Conservation (phyloP, 176 grass and related monocot species). For the Oryza punctata region DNA sequence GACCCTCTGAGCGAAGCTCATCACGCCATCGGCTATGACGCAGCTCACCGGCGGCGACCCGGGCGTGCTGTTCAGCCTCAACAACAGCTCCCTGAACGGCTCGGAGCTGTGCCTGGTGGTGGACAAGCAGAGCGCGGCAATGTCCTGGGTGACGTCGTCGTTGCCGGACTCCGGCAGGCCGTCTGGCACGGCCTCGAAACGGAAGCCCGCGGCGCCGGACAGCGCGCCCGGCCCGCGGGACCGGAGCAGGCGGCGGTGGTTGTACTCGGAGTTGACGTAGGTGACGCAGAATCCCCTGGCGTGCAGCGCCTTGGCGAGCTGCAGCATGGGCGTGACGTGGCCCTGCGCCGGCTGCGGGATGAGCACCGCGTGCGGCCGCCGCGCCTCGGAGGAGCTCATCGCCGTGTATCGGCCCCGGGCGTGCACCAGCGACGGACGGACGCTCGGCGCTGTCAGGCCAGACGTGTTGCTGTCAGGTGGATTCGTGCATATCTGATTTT, state of each 20-base stretch:
- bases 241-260: conserved; percentile 56
- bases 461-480: background rate
- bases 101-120: conserved; percentile 45
- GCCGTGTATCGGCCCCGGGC: background rate
- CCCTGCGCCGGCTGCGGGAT: conserved; percentile 78
- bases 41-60: too few relatives aligned
- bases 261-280: conserved; percentile 81
- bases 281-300: conserved; percentile 68
- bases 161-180: conserved; percentile 53
- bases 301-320: conserved; percentile 76
- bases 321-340: conserved; percentile 74
- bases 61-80: too few relatives aligned
- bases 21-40: too few relatives aligned
- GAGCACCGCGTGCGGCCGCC: conserved; percentile 61
- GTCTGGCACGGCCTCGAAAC: conserved; percentile 64
- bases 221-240: conserved; percentile 39
- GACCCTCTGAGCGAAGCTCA: too few relatives aligned
- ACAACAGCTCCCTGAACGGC: conserved; percentile 62
- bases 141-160: conserved; percentile 77
- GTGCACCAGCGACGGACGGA: background rate
- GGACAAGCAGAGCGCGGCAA: conserved; percentile 58
- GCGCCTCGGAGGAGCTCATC: conserved; percentile 38
- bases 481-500: background rate
- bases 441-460: too few relatives aligned
- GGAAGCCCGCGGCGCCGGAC: conserved; percentile 52